Evolutionary conservation across 768 basidiomycete genomes (phyloP).

Genomic region (Suillus discolor): DNA sequence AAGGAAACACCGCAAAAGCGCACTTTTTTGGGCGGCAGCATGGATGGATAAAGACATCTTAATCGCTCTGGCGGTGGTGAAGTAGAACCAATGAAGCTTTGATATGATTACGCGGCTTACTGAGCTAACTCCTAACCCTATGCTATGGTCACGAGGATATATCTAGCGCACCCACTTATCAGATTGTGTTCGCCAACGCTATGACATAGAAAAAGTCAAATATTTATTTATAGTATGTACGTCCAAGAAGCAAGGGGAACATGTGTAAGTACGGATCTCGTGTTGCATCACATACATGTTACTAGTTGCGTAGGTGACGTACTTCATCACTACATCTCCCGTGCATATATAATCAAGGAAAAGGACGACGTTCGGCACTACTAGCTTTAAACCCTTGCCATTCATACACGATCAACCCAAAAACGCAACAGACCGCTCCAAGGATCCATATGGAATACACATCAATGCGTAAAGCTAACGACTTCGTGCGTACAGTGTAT

Average conservation of each 20-base stretch:
- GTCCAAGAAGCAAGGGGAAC: background rate
- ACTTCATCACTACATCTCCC: background rate
- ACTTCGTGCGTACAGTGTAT: conserved; percentile 58
- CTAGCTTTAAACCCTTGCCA: background rate
- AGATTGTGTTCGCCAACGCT: background rate
- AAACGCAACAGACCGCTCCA: background rate
- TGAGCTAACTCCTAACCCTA: conserved; percentile 26
- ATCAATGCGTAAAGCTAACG: background rate
- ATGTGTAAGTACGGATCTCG: background rate
- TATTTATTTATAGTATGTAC: background rate
- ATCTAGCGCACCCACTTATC: background rate
- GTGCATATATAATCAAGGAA: background rate
- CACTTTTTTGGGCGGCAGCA: conserved; percentile 71
- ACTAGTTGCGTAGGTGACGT: background rate
- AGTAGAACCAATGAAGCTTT: background rate
- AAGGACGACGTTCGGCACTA: background rate
- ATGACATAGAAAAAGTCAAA: background rate
- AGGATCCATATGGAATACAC: background rate
- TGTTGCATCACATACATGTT: background rate
- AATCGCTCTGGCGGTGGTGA: conserved; percentile 4
- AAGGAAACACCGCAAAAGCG: conserved; percentile 15
- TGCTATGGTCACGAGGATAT: conserved; percentile 16
- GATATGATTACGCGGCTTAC: conserved; percentile 15
- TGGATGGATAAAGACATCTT: conserved; percentile 59
- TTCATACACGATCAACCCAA: background rate